Evolutionary conservation across 805 yeast genomes (phyloP).

Genomic region (Saturnispora saitoi): DNA sequence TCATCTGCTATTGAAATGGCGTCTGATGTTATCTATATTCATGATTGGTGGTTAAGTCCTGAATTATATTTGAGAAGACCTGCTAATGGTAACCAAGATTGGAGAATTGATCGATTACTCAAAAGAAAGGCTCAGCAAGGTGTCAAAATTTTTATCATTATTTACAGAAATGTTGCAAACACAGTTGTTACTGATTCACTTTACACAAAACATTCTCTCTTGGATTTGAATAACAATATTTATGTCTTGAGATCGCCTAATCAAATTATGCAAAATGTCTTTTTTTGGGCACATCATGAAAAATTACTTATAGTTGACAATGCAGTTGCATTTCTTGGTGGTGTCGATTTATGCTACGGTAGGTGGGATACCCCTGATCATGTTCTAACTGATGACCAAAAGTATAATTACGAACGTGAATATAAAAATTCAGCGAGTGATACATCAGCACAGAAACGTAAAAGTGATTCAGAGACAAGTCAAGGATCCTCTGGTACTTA

Average conservation of each 20-base stretch:
- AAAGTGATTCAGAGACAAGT: slow-evolving; percentile 11
- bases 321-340: slow-evolving; percentile 86
- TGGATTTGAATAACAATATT: slow-evolving; percentile 77
- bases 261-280: slow-evolving; percentile 85
- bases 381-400: slow-evolving; percentile 66
- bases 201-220: slow-evolving; percentile 88
- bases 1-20: slow-evolving; percentile 91
- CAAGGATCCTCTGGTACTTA: background rate
- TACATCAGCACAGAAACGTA: background rate
- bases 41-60: slow-evolving; percentile 98
- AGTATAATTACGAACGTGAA: slow-evolving; percentile 24
- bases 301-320: slow-evolving; percentile 82
- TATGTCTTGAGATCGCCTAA: slow-evolving; percentile 93
- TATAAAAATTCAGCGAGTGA: slow-evolving; percentile 10
- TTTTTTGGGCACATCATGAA: slow-evolving; percentile 99
- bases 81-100: slow-evolving; percentile 88
- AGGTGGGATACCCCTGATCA: slow-evolving; percentile 97
- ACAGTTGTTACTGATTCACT: slow-evolving; percentile 90
- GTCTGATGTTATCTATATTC: slow-evolving; percentile 83
- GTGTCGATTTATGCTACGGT: slow-evolving; percentile 92
- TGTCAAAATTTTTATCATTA: slow-evolving; percentile 83
- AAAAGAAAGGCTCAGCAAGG: slow-evolving; percentile 91
- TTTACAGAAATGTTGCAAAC: slow-evolving; percentile 88
- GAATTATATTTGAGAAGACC: slow-evolving; percentile 91
- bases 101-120: slow-evolving; percentile 81